Conservation (phyloP, 2,329 filamentous ascomycete genomes). For the Exophiala oligosperma region DNA sequence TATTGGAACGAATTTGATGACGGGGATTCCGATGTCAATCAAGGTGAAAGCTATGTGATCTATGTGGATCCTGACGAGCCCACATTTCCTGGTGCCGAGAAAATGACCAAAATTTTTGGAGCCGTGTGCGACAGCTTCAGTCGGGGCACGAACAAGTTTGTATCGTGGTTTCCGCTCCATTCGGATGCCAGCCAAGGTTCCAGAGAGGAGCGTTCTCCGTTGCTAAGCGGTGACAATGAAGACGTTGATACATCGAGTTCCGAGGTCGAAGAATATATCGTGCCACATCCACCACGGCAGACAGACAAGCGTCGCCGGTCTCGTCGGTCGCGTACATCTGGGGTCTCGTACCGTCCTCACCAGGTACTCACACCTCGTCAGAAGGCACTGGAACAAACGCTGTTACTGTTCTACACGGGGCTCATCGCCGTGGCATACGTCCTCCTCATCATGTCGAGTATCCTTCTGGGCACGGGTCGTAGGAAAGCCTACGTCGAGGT, state of each 20-base stretch:
- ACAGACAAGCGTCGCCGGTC: background rate
- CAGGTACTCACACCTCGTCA: constrained; percentile 36
- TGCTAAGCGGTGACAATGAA: constrained; percentile 7
- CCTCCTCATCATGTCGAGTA: constrained; percentile 63
- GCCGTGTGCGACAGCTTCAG: constrained; percentile 54
- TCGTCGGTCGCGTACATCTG: background rate
- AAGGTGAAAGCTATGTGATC: constrained; percentile 66
- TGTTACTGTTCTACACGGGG: constrained; percentile 55
- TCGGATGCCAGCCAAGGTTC: background rate
- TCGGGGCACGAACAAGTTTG: constrained; percentile 41
- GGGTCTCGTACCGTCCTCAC: constrained; percentile 4
- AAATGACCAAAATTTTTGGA: constrained; percentile 55
- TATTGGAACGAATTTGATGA: constrained; percentile 92
- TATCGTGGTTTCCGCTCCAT: constrained; percentile 17
- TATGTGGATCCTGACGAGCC: constrained; percentile 71
- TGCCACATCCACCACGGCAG: constrained; percentile 1
- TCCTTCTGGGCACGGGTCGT: constrained; percentile 67
- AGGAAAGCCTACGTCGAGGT: constrained; percentile 70
- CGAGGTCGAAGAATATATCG: constrained; percentile 14
- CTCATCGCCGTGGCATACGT: constrained; percentile 62
- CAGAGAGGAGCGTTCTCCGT: constrained; percentile 5
- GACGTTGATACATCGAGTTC: constrained; percentile 24
- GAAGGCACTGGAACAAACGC: constrained; percentile 52
- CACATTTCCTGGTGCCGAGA: constrained; percentile 63
- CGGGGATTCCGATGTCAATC: constrained; percentile 62